phyloP scores from a whole-genome alignment of 2,329 filamentous ascomycete genomes.

The Arachnomyces sp. region DNA sequence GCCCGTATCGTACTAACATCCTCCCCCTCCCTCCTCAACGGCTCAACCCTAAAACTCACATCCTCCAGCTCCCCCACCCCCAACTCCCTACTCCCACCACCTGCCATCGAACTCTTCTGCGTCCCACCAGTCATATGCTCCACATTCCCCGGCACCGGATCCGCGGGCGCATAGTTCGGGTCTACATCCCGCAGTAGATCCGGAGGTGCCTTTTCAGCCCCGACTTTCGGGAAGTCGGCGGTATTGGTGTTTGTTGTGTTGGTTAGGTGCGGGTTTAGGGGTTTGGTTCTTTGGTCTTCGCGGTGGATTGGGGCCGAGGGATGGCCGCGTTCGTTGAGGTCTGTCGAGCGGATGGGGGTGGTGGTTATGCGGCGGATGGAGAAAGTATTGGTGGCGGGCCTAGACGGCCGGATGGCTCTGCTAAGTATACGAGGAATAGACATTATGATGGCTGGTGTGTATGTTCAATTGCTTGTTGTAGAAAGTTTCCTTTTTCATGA shows the following conservation, averaged over 20 bases:
- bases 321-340: slow-evolving; percentile 42
- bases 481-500: slow-evolving; percentile 4
- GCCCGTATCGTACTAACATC: slow-evolving; percentile 79
- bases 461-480: neutral
- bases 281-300: slow-evolving; percentile 49
- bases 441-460: slow-evolving; percentile 29
- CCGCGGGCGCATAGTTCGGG: slow-evolving; percentile 48
- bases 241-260: slow-evolving; percentile 57
- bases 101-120: neutral
- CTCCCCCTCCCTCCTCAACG: slow-evolving; percentile 76
- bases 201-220: slow-evolving; percentile 49
- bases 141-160: slow-evolving; percentile 54
- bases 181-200: slow-evolving; percentile 53
- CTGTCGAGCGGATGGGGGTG: slow-evolving; percentile 22
- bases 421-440: slow-evolving; percentile 36
- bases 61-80: slow-evolving; percentile 81
- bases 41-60: slow-evolving; percentile 78
- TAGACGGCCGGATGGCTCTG: slow-evolving; percentile 37
- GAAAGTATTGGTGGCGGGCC: no score
- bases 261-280: slow-evolving; percentile 54
- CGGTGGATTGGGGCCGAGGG: slow-evolving; percentile 48
- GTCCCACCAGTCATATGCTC: slow-evolving; percentile 57
- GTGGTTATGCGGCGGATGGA: slow-evolving; percentile 15
- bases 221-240: slow-evolving; percentile 54
- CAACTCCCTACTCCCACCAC: slow-evolving; percentile 52